Percentiles rank a stretch among this genome's conserved stretches.
phyloP scores from a whole-genome alignment of 169 alveolate species.

The Babesia ovis region DNA sequence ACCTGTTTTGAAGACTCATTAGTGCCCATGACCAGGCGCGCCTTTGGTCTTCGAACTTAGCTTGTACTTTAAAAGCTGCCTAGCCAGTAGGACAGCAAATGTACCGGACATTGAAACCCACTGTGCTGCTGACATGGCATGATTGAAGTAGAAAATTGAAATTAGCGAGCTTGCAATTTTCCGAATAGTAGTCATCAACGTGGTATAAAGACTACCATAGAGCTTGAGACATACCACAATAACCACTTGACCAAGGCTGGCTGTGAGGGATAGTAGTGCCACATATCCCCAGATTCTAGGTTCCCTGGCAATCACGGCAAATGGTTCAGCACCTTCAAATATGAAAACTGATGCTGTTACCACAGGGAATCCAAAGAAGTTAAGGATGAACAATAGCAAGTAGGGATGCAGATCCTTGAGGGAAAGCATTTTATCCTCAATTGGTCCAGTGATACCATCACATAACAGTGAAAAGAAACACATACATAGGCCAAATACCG shows the following conservation, averaged over 20 bases:
- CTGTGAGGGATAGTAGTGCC: slow-evolving; percentile 77
- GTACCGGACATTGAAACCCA: slow-evolving; percentile 82
- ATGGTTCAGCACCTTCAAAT: slow-evolving; percentile 83
- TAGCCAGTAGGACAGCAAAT: slow-evolving; percentile 77
- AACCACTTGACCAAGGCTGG: slow-evolving; percentile 87
- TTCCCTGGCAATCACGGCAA: slow-evolving; percentile 59
- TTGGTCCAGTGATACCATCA: slow-evolving; percentile 89
- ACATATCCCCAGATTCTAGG: slow-evolving; percentile 58
- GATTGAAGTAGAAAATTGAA: slow-evolving; percentile 84
- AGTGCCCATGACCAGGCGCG: neutral
- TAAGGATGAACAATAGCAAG: slow-evolving; percentile 82
- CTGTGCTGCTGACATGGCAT: slow-evolving; percentile 77
- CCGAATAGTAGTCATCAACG: slow-evolving; percentile 86
- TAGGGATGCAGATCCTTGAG: slow-evolving; percentile 79
- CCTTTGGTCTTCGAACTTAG: neutral
- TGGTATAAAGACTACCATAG: slow-evolving; percentile 87
- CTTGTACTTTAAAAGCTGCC: slow-evolving; percentile 69
- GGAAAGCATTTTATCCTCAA: slow-evolving; percentile 84
- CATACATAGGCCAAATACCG: slow-evolving; percentile 80
- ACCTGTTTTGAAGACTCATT: neutral
- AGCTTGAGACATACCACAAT: slow-evolving; percentile 81
- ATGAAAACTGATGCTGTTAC: slow-evolving; percentile 68
- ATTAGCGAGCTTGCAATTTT: slow-evolving; percentile 85
- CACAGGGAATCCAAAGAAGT: slow-evolving; percentile 77
- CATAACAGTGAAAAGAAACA: slow-evolving; percentile 83